Conservation (phyloP, 768 basidiomycete species). For the Udeniomyces megalosporus region DNA sequence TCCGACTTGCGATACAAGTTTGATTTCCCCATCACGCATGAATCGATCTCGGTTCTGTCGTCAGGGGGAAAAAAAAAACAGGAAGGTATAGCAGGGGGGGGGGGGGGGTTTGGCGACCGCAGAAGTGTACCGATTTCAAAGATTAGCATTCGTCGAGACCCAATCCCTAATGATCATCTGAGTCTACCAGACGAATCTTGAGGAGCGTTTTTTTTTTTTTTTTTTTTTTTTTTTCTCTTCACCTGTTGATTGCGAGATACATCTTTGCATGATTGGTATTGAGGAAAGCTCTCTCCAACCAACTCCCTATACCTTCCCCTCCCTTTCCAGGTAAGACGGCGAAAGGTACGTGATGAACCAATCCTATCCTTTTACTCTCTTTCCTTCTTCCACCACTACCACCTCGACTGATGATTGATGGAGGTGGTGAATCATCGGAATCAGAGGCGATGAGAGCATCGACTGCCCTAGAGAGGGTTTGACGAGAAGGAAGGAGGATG, state of each 20-base stretch:
- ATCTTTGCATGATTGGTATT: conserved; percentile 97
- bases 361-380: conserved; percentile 41
- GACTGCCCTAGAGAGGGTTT: conserved; percentile 69
- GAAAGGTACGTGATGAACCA: conserved; percentile 93
- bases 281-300: conserved; percentile 80
- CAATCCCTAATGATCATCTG: too few species aligned
- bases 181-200: too few species aligned
- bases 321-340: conserved; percentile 49
- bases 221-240: too few species aligned
- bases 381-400: background rate
- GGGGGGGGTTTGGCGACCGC: too few species aligned
- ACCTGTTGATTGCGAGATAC: conserved; percentile 62
- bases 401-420: background rate
- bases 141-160: too few species aligned
- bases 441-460: conserved; percentile 39
- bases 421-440: background rate
- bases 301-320: conserved; percentile 45
- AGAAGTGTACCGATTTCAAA: too few species aligned
- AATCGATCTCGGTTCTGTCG: conserved; percentile 72
- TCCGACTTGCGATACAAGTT: conserved; percentile 84
- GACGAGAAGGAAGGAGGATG: conserved; percentile 51
- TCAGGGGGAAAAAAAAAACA: background rate
- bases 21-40: conserved; percentile 93
- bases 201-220: too few species aligned
- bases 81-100: background rate